These are phyloP conservation scores for Clavispora carvajalis DNA, from an alignment of 805 yeast species.

Conservation along the genomic window DNA sequence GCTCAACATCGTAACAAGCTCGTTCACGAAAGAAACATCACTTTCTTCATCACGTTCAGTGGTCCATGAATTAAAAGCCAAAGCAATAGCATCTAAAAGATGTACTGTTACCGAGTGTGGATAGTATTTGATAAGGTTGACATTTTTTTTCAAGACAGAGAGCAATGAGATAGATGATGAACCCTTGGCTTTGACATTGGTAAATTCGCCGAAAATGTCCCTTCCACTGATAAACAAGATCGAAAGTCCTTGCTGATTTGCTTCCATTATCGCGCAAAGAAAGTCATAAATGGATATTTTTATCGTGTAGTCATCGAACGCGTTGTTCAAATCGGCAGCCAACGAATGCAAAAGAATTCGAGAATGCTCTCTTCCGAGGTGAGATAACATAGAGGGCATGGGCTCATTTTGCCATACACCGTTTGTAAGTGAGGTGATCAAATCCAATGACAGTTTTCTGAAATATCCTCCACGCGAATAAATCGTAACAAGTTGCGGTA, in stretches of 20 bases:
- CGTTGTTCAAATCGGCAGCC: constrained; percentile 53
- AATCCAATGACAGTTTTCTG: constrained; percentile 47
- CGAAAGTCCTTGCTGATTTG: constrained; percentile 74
- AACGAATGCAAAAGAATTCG: constrained; percentile 55
- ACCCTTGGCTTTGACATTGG: constrained; percentile 13
- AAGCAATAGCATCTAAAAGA: constrained; percentile 65
- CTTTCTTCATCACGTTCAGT: constrained; percentile 48
- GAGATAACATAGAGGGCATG: constrained; percentile 80
- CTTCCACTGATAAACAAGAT: constrained; percentile 61
- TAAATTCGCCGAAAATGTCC: constrained; percentile 39
- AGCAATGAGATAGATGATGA: constrained; percentile 40
- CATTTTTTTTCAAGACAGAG: constrained; percentile 49
- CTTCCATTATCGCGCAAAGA: constrained; percentile 61
- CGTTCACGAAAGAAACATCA: constrained; percentile 44
- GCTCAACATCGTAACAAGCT: constrained; percentile 25
- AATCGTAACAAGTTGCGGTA: constrained; percentile 53
- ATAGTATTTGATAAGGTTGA: constrained; percentile 45
- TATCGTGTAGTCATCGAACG: constrained; percentile 47
- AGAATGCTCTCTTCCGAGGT: constrained; percentile 65
- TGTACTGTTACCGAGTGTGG: constrained; percentile 64
- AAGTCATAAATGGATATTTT: constrained; percentile 57
- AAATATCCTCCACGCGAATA: constrained; percentile 47
- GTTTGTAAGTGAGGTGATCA: constrained; percentile 53
- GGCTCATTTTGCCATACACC: constrained; percentile 48
- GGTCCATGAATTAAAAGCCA: constrained; percentile 76